Conservation (phyloP, 805 yeast species). For the Teunomyces cretensis region DNA sequence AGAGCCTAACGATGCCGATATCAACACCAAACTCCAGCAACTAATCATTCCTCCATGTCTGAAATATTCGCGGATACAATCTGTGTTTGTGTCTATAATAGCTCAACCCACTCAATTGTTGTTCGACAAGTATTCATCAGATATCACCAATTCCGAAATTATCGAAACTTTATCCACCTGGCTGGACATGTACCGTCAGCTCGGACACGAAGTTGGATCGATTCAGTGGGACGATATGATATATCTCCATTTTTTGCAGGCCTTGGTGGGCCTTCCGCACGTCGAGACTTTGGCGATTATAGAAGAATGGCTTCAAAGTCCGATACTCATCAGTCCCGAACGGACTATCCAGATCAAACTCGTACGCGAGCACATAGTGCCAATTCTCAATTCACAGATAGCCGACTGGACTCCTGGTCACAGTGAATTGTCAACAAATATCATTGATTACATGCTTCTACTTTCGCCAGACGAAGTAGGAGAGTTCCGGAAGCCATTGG, state of each 20-base stretch:
- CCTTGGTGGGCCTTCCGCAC: background rate
- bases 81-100: conserved; percentile 12
- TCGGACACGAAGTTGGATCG: conserved; percentile 1
- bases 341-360: conserved; percentile 12
- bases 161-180: conserved; percentile 12
- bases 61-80: background rate
- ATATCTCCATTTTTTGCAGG: conserved; percentile 6
- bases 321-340: conserved; percentile 14
- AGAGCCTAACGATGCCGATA: background rate
- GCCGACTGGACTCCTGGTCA: conserved; percentile 17
- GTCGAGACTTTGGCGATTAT: conserved; percentile 11
- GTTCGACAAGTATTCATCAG: conserved; percentile 8
- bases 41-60: background rate
- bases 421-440: conserved; percentile 11
- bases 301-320: conserved; percentile 15
- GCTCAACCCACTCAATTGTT: conserved; percentile 4
- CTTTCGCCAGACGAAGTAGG: conserved; percentile 10
- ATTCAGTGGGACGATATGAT: conserved; percentile 22
- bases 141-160: conserved; percentile 6
- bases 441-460: conserved; percentile 21
- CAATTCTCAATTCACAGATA: conserved; percentile 13
- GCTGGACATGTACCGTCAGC: conserved; percentile 13
- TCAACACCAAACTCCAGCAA: background rate
- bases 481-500: conserved; percentile 6
- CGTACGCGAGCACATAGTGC: conserved; percentile 17